These are phyloP conservation scores for Xylaria venustula DNA, from an alignment of 495 filamentous ascomycete genomes.

Conservation along the genomic window DNA sequence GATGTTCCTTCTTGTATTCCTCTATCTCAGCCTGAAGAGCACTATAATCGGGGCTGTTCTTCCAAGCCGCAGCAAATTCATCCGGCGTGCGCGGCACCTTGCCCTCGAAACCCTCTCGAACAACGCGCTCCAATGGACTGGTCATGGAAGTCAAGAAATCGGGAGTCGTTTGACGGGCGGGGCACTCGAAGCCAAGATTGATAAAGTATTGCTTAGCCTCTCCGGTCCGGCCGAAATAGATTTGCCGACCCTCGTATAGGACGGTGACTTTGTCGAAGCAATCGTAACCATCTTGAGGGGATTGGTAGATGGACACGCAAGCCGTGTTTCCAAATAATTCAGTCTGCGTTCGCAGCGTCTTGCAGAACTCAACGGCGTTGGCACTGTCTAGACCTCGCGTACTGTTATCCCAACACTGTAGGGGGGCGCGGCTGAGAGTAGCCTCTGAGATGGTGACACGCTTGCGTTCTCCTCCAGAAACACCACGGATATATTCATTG, in stretches of 20 bases:
- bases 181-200: slow-evolving; percentile 73
- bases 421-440: slow-evolving; percentile 59
- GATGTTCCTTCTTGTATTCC: slow-evolving; percentile 60
- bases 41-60: slow-evolving; percentile 65
- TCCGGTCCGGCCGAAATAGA: slow-evolving; percentile 68
- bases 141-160: slow-evolving; percentile 84
- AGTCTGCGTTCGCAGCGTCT: slow-evolving; percentile 63
- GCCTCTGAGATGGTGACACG: slow-evolving; percentile 79
- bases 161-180: slow-evolving; percentile 68
- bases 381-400: slow-evolving; percentile 79
- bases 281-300: slow-evolving; percentile 73
- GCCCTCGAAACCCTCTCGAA: slow-evolving; percentile 63
- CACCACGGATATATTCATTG: slow-evolving; percentile 76
- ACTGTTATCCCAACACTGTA: slow-evolving; percentile 86
- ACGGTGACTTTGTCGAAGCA: slow-evolving; percentile 77
- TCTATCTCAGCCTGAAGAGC: slow-evolving; percentile 69
- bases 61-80: slow-evolving; percentile 75
- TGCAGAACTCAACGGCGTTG: slow-evolving; percentile 78
- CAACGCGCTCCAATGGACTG: slow-evolving; percentile 63
- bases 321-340: slow-evolving; percentile 64
- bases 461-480: slow-evolving; percentile 81
- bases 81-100: slow-evolving; percentile 69
- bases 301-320: slow-evolving; percentile 83
- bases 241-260: slow-evolving; percentile 79
- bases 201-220: slow-evolving; percentile 68